Evolutionary conservation across 2,329 filamentous ascomycete species (phyloP).

Genomic region (Elsinoe necatrix): DNA sequence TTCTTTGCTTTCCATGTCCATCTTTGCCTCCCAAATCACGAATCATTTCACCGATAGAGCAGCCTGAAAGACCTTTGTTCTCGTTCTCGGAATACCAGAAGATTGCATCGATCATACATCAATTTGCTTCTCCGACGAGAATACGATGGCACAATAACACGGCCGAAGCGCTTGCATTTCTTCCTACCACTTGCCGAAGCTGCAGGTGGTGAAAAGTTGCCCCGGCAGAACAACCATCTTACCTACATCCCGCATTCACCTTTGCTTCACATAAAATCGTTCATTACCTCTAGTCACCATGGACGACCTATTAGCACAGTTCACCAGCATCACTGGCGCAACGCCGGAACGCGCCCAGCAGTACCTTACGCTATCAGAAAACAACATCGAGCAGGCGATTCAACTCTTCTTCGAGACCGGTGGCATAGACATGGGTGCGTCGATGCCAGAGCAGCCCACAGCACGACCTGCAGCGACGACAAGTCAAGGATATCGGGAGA

Average conservation of each 20-base stretch:
- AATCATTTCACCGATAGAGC: background rate
- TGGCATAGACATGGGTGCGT: slow-evolving; percentile 50
- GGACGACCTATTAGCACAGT: slow-evolving; percentile 61
- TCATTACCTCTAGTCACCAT: background rate
- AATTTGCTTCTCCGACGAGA: background rate
- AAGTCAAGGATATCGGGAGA: slow-evolving; percentile 35
- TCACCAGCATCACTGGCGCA: slow-evolving; percentile 72
- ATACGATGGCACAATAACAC: background rate
- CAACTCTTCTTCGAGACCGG: slow-evolving; percentile 85
- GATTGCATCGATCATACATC: background rate
- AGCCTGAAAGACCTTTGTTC: too few species aligned
- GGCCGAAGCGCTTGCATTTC: background rate
- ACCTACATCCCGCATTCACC: background rate
- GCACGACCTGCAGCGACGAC: slow-evolving; percentile 20
- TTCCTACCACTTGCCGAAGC: background rate
- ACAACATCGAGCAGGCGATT: slow-evolving; percentile 76
- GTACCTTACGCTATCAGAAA: slow-evolving; percentile 77
- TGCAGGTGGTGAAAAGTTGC: background rate
- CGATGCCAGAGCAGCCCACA: slow-evolving; percentile 28
- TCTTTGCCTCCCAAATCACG: background rate
- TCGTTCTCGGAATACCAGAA: background rate
- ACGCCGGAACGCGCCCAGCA: slow-evolving; percentile 65
- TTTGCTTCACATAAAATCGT: background rate
- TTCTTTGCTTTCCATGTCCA: slow-evolving; percentile 9
- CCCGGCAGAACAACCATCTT: background rate